Percentiles rank a stretch among this genome's conserved stretches.
Evolutionary conservation across 139 green algal species (phyloP).

Genomic region (Raphidocelis subcapitata): DNA sequence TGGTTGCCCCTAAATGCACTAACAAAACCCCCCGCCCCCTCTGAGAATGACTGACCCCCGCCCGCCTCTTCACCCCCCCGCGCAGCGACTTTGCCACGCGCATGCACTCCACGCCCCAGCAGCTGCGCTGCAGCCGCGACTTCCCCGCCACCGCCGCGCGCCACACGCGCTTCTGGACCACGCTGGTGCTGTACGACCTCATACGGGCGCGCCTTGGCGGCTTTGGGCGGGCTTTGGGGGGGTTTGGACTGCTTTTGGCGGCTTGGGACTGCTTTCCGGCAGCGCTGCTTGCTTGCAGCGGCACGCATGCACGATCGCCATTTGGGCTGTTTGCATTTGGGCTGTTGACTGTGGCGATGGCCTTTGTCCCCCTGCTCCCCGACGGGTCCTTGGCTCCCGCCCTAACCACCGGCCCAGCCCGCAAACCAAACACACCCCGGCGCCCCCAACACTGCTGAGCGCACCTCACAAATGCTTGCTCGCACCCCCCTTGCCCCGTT

Average conservation of each 20-base stretch:
- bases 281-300: neutral
- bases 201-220: too few species aligned
- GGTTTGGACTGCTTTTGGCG: constrained; percentile 60
- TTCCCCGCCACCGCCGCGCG: too few species aligned
- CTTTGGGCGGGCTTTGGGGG: constrained; percentile 41
- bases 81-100: too few species aligned
- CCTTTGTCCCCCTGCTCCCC: neutral
- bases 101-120: too few species aligned
- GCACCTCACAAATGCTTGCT: neutral
- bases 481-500: neutral
- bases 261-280: neutral
- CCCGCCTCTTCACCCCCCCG: too few species aligned
- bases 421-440: neutral
- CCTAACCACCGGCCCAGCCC: neutral
- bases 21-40: too few species aligned
- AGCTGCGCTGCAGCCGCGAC: too few species aligned
- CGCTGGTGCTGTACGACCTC: constrained; percentile 78
- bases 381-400: neutral
- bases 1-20: too few species aligned
- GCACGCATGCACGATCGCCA: neutral
- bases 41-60: too few species aligned
- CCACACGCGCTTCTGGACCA: constrained; percentile 51
- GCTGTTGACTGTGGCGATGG: neutral
- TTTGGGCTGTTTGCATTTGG: neutral
- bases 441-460: neutral